Base-by-base conservation (phyloP, 2,329 filamentous ascomycete species). In the Aspergillus novofumigatus region DNA sequence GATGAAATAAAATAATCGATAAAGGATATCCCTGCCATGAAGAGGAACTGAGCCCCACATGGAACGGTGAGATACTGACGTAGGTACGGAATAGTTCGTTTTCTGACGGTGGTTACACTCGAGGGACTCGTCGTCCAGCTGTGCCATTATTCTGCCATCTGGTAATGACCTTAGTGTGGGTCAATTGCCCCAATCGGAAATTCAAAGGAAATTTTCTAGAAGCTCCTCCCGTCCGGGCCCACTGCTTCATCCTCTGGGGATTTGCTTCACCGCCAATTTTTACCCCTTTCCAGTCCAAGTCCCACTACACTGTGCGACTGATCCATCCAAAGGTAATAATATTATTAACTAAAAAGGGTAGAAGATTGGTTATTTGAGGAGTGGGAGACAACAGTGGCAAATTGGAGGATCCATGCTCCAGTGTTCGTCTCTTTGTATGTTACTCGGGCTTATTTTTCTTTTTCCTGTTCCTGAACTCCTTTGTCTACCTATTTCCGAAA, bases 161-260 rank as follows among this genome's bases (percentile, higher is more conserved):
- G 51, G 45, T 35, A 35, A 35, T 35, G 28, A 10, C 42, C 3
- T n/a, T 10, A 45, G 1, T 23, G 42, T 45, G 44, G 44, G 10
- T 26, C 21, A 23, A 45, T 48, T 48, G 49, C 62, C 59, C 52
- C 55, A 63, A 63, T 52, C n/a, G 64, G 65, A 59, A 67, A 65
- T 63, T 32, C 55, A 42, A 65, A 38, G 51, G 65, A 67, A 67
- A 56, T 55, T 65, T 67, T 67, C 65, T 63, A 65, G 65, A 67
- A 67, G 49, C 48, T 51, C 45, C 35, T 29, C 26, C 48, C 23
- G 49, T 29, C 51, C 38, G 23, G 35, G n/a, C 26, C 44, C 49
- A 55, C 41, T 47, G n/a, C 7, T 29, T 28, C 23, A 38, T 41
- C 51, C n/a, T 45, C 51, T 7, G 17, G 35, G 51, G 41, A 52